Evolutionary conservation across 768 basidiomycete genomes (phyloP), one percentile per base, ranked within the genome.

Genomic region (Calvatia gigantea): DNA sequence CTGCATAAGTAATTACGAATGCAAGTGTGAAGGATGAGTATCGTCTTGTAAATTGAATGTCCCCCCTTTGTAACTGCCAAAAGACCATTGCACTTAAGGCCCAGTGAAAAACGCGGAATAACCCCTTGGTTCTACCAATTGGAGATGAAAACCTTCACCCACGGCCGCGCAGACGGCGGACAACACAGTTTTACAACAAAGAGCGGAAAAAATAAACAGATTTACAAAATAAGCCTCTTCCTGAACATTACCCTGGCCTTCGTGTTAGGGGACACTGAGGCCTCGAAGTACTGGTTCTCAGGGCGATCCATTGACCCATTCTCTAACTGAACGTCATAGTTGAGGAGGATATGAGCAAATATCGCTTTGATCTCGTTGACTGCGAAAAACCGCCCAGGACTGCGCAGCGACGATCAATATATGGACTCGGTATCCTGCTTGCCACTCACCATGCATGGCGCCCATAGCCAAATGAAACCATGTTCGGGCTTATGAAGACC

Each of bases 311-410:
- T 50, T 1, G 55, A 50, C 11, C 51, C 58, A 35, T 53, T 45
- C 19, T 58, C 38, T 25, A 57, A 23, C 59, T 69, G 69, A n/a
- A 75, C 29, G 55, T 78, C 76, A 49, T 75, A 78, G 15, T 70
- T 70, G 49, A 72, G 17, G 4, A 77, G 43, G 6, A 77, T 41
- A 51, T 74, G 63, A 6, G 71, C 61, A 49, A 75, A 59, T 60
- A 75, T 68, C 3, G 69, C 61, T 54, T 78, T 77, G 15, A 75
- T 60, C 50, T 72, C 70, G 42, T 63, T 70, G 1, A 71, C 67
- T 1, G 75, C 73, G 49, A 77, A 72, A 61, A 74, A 75, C 4
- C 77, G 69, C 0, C 76, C 77, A 27, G 77, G 74, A 49, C 70
- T 70, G 31, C 17, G 33, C 15, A 46, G 31, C 39, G 23, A 29